phyloP scores from a whole-genome alignment of 805 yeast genomes.

The Blastobotrys attinorum region DNA sequence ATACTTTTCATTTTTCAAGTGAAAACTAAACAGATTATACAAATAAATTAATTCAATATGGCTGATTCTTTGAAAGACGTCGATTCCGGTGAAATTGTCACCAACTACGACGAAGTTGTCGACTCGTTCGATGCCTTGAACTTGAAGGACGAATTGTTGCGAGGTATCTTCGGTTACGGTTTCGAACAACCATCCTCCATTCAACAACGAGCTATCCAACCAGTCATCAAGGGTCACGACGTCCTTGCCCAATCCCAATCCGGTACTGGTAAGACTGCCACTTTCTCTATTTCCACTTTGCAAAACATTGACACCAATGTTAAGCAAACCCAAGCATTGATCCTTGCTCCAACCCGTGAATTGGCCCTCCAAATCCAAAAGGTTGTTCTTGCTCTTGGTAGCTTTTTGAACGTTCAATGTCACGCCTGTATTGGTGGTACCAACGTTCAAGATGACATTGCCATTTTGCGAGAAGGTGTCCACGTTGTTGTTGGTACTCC shows the following conservation, averaged over 20 bases:
- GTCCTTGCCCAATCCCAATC: constrained; percentile 98
- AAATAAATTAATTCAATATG: constrained; percentile 20
- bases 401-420: constrained; percentile 74
- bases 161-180: constrained; percentile 68
- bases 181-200: constrained; percentile 96
- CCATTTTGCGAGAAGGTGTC: constrained; percentile 67
- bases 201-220: constrained; percentile 95
- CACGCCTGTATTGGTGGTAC: constrained; percentile 96
- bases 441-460: constrained; percentile 70
- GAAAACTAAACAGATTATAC: not conserved
- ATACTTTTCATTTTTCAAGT: not conserved
- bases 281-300: constrained; percentile 89
- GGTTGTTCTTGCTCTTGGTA: constrained; percentile 80
- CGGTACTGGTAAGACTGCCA: constrained; percentile 99
- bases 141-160: constrained; percentile 48
- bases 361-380: constrained; percentile 87
- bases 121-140: constrained; percentile 67
- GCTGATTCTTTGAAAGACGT: constrained; percentile 47
- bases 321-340: constrained; percentile 78
- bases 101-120: constrained; percentile 92
- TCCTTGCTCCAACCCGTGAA: constrained; percentile 94
- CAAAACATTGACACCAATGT: constrained; percentile 72
- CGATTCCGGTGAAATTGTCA: constrained; percentile 76
- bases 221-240: constrained; percentile 89
- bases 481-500: constrained; percentile 97